Evolutionary conservation across 805 yeast species (phyloP).

Genomic region (Lipomyces japonicus): DNA sequence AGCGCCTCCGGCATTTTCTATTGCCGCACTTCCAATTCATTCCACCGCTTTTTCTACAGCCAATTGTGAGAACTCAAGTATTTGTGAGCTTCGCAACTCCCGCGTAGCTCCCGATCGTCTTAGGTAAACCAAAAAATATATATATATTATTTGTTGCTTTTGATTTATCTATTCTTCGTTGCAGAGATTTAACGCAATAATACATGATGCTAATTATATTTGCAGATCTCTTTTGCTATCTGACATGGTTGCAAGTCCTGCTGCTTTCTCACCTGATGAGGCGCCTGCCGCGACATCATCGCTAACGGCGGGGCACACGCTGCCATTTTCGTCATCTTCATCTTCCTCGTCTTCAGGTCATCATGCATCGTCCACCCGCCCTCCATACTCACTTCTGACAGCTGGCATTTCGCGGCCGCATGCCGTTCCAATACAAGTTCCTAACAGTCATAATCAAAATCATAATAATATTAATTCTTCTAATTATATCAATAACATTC

Average conservation of each 20-base stretch:
- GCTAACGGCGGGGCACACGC: background rate
- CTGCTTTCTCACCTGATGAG: slow-evolving; percentile 1
- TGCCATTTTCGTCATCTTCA: slow-evolving; percentile 6
- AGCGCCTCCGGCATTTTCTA: slow-evolving; percentile 4
- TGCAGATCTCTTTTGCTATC: slow-evolving; percentile 13
- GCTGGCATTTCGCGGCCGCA: background rate
- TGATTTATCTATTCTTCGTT: background rate
- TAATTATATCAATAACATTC: background rate
- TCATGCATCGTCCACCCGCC: no score
- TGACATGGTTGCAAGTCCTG: slow-evolving; percentile 11
- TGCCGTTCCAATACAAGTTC: background rate
- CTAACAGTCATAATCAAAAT: no score
- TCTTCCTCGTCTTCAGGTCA: no score
- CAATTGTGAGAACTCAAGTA: slow-evolving; percentile 13
- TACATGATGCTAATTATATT: background rate
- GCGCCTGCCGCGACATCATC: slow-evolving; percentile 3
- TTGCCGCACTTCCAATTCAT: slow-evolving; percentile 16
- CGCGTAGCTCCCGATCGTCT: slow-evolving; percentile 18
- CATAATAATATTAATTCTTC: no score
- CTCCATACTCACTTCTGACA: no score
- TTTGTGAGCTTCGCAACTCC: slow-evolving; percentile 17
- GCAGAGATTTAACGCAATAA: background rate
- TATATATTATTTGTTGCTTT: no score
- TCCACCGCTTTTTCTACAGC: slow-evolving; percentile 18
- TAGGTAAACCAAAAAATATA: slow-evolving; percentile 3